Percentiles rank a stretch among this genome's conserved stretches.
Conservation (phyloP, 2,329 filamentous ascomycete genomes). For the Paraconiothyrium sp. region DNA sequence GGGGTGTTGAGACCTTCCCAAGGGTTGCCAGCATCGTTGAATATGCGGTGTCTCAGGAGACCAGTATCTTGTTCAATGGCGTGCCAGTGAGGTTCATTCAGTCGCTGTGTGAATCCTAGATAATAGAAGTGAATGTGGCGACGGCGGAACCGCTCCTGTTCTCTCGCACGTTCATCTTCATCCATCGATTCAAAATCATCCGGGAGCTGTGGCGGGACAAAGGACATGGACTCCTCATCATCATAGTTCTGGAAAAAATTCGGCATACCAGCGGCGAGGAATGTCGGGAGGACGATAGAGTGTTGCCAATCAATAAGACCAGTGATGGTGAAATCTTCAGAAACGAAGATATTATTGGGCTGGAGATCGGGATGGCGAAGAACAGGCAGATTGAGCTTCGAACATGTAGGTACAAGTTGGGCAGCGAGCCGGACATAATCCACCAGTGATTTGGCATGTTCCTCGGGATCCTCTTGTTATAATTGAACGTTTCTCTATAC, state of each 20-base stretch:
- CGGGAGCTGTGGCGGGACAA: conserved; percentile 31
- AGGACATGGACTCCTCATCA: conserved; percentile 36
- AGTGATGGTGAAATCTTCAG: conserved; percentile 44
- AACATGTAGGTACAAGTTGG: conserved; percentile 30
- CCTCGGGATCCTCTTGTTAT: conserved; percentile 31
- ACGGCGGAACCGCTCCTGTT: conserved; percentile 35
- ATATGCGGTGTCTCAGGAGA: conserved; percentile 34
- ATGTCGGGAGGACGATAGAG: conserved; percentile 47
- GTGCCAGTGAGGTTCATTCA: conserved; percentile 37
- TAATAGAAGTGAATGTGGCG: conserved; percentile 45
- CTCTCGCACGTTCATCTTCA: conserved; percentile 25
- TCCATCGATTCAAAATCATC: conserved; percentile 26
- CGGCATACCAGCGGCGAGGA: conserved; percentile 52
- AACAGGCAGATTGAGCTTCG: conserved; percentile 29
- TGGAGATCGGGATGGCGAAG: conserved; percentile 50
- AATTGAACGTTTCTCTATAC: conserved; percentile 34
- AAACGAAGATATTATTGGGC: conserved; percentile 38
- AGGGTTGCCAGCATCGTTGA: conserved; percentile 32
- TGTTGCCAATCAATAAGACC: conserved; percentile 55
- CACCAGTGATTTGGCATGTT: conserved; percentile 26
- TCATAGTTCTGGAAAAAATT: conserved; percentile 53
- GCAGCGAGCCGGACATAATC: conserved; percentile 30
- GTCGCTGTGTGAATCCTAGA: conserved; percentile 33
- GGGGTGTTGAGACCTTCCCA: conserved; percentile 42
- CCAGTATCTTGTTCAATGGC: conserved; percentile 32